phyloP scores from a whole-genome alignment of 78 protist genomes.

The Creolimax fragrantissima region DNA sequence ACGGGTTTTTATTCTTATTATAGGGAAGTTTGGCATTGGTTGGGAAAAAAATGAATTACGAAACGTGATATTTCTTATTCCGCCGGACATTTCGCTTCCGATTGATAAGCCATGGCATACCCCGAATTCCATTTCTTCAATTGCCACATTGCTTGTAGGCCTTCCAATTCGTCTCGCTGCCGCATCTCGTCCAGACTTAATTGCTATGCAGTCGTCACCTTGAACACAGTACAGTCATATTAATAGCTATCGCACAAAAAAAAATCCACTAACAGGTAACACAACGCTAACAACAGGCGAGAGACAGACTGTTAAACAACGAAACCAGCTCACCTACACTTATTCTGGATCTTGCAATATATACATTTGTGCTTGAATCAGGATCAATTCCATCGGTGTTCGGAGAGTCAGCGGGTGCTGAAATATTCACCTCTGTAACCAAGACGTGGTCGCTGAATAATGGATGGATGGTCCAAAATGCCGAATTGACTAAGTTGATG shows the following conservation, averaged over 20 bases:
- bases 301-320: too few species aligned
- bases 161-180: neutral
- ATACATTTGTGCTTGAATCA: slow-evolving; percentile 28
- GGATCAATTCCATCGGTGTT: slow-evolving; percentile 51
- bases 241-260: too few species aligned
- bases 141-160: neutral
- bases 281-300: too few species aligned
- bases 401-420: slow-evolving; percentile 22
- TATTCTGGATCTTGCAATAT: slow-evolving; percentile 13
- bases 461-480: slow-evolving; percentile 40
- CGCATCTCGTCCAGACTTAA: slow-evolving; percentile 1
- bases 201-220: slow-evolving; percentile 7
- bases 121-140: neutral
- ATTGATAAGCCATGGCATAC: neutral
- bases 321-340: slow-evolving; percentile 5
- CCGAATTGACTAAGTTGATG: slow-evolving; percentile 11
- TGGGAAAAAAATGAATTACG: neutral
- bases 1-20: neutral
- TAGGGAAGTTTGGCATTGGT: neutral
- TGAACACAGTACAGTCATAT: too few species aligned
- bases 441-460: neutral
- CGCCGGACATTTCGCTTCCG: slow-evolving; percentile 10
- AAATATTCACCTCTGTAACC: slow-evolving; percentile 4
- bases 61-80: neutral
- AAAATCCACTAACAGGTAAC: too few species aligned